A percentile compares a stretch with the other conserved stretches of the same genome.
These are phyloP conservation scores for Gymnopus androsaceus DNA, from an alignment of 1,284 basidiomycete species.

Conservation along the genomic window DNA sequence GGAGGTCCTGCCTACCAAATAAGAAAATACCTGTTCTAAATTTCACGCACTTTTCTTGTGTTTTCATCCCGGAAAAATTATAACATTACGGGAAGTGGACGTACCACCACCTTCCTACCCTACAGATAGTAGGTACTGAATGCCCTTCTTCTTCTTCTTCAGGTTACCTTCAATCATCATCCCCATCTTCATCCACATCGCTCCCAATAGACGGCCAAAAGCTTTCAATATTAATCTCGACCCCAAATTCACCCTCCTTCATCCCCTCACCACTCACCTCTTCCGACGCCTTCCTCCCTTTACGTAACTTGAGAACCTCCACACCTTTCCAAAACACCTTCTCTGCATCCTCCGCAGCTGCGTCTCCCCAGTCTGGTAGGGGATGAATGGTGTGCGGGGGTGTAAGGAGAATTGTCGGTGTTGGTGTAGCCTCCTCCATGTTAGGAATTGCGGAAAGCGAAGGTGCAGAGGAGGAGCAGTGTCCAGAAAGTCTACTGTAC, in stretches of 20 bases:
- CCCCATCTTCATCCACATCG: slow-evolving; percentile 42
- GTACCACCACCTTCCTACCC: no score
- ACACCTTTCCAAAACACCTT: slow-evolving; percentile 60
- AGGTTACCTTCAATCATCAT: slow-evolving; percentile 17
- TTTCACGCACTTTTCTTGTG: no score
- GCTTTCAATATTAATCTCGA: slow-evolving; percentile 27
- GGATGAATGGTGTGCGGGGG: slow-evolving; percentile 41
- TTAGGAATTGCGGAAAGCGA: slow-evolving; percentile 1
- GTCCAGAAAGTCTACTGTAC: no score
- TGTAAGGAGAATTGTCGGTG: slow-evolving; percentile 17
- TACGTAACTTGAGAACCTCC: slow-evolving; percentile 24
- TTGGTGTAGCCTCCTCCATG: no score
- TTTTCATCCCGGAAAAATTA: no score
- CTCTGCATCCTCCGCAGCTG: slow-evolving; percentile 61
- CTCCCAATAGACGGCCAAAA: slow-evolving; percentile 49
- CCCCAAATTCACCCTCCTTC: slow-evolving; percentile 13
- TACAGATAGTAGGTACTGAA: no score
- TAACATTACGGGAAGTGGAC: no score
- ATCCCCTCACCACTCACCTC: neutral
- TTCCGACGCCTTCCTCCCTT: neutral
- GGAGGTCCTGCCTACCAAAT: no score
- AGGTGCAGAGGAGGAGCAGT: slow-evolving; percentile 18
- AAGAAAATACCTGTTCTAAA: no score
- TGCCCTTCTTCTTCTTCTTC: no score
- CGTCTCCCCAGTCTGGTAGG: slow-evolving; percentile 59